Evolutionary conservation across 1,284 basidiomycete genomes (phyloP), one percentile per base, ranked within the genome.

Genomic region (Cystobasidiaceae sp.): DNA sequence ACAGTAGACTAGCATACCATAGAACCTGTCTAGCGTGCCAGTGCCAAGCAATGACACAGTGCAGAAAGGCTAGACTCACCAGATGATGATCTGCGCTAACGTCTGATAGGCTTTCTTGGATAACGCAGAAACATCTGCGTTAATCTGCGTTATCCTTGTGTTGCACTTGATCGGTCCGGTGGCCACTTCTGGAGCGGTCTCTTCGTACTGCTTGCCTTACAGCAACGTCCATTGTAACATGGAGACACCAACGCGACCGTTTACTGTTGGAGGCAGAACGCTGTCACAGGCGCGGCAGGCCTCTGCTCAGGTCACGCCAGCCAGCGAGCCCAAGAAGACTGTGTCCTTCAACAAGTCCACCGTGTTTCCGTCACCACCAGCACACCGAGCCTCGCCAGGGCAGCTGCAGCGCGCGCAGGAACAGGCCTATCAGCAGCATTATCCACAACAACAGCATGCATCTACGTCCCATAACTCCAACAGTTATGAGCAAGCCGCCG

Each of bases 171-270:
- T n/a, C n/a, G n/a, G n/a, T n/a, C n/a, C n/a, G n/a, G n/a, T n/a
- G n/a, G n/a, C n/a, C n/a, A n/a, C n/a, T n/a, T n/a, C n/a, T n/a
- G n/a, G n/a, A n/a, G n/a, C n/a, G n/a, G n/a, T n/a, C n/a, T n/a
- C n/a, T n/a, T n/a, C n/a, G n/a, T n/a, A n/a, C n/a, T n/a, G n/a
- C n/a, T n/a, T n/a, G n/a, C n/a, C n/a, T n/a, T n/a, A n/a, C n/a
- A n/a, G n/a, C n/a, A n/a, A 23, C 21, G 11, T 39, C 23, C 8
- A 56, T 5, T 28, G 37, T 28, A 39, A 54, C 7, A 62, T 62
- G 60, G 25, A 62, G 41, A 62, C 60, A 39, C 60, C 60, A 13
- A 45, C 60, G 50, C 48, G 50, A 27, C 60, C 60, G 27, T 62
- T 62, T 41, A 62, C 60, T 2, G 54, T 62, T 41, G 60, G 60